A percentile compares a stretch with the other conserved stretches of the same genome.
phyloP scores from a whole-genome alignment of 805 yeast species.

The Wickerhamiella cacticola region DNA sequence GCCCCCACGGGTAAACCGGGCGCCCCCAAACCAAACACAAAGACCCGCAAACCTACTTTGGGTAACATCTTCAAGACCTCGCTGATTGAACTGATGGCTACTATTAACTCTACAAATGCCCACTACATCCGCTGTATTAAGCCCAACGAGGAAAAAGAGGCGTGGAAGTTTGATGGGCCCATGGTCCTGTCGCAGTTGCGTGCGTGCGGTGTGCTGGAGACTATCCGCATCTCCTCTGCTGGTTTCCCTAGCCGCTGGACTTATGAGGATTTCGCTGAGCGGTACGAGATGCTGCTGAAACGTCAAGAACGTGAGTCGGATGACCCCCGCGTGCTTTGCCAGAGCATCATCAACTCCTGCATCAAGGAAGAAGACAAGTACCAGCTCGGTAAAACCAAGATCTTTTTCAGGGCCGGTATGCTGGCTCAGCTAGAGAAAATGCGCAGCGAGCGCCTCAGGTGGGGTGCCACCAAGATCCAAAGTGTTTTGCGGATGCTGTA shows the following conservation, averaged over 20 bases:
- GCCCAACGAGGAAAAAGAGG: constrained; percentile 86
- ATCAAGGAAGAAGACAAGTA: constrained; percentile 56
- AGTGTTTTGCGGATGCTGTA: constrained; percentile 58
- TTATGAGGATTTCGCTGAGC: constrained; percentile 79
- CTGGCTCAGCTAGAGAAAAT: constrained; percentile 79
- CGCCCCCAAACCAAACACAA: constrained; percentile 22
- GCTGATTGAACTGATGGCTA: constrained; percentile 80
- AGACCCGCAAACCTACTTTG: constrained; percentile 68
- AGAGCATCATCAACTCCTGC: constrained; percentile 50
- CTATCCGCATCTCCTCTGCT: constrained; percentile 91
- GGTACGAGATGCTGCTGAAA: constrained; percentile 73
- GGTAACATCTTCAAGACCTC: constrained; percentile 92
- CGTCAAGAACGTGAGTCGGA: constrained; percentile 48
- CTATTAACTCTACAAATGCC: constrained; percentile 88
- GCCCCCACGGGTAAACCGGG: constrained; percentile 26
- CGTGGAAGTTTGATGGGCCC: constrained; percentile 90
- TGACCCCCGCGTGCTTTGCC: constrained; percentile 52
- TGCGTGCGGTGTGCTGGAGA: constrained; percentile 97
- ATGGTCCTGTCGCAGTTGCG: constrained; percentile 92
- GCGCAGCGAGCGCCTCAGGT: constrained; percentile 64
- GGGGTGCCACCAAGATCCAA: constrained; percentile 75
- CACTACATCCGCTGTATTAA: constrained; percentile 96
- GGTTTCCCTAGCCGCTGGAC: constrained; percentile 97
- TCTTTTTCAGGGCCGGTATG: constrained; percentile 94
- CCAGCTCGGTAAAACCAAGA: constrained; percentile 86